Base-by-base conservation (phyloP, 257 asterid species). In the Forsythia suspensa region DNA sequence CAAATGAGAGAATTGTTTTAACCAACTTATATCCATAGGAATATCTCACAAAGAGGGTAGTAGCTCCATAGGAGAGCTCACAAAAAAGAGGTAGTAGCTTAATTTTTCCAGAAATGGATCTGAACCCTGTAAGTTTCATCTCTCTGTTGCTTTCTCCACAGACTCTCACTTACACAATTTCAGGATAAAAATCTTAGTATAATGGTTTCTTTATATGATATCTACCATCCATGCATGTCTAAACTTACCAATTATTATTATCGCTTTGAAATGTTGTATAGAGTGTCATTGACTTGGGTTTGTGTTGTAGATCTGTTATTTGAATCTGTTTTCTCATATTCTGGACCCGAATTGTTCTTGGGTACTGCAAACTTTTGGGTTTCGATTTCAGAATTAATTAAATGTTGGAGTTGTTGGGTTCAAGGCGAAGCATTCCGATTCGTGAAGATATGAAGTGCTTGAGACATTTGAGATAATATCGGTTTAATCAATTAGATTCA, bases 91-190 rank as follows among this genome's bases (percentile, higher is more conserved):
- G n/a, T n/a, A n/a, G n/a, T n/a, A n/a, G n/a, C 70, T 24, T 63
- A 63, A 63, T 24, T 63, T 55, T 21, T 63, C 46, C 36, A 2
- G 75, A 44, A 59, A 82, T 82, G 85, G 85, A 82, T 82, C 85
- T 82, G 73, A 82, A 82, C 24, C 74, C 82, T 29, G 85, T 82
- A 78, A 78, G 85, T 73, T 44, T 44, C 44, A 0, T 73, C 46
- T 55, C 39, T 21, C 16, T 42, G 8, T 69, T 70, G 63, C 74
- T 61, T 48, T n/a, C 44, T 57, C 70, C 8, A 1, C 40, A 63
- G 38, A 9, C 12, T 0, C 1, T 63, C 40, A 10, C 70, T 39
- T 39, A 29, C 40, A 10, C 16, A 63, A 63, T 63, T 63, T 61
- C 29, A 29, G 37, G 18, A 21, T 63, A 29, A 29, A 63, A 63